Base-by-base conservation (phyloP, 305 asterid species). In the Lippia alba region DNA sequence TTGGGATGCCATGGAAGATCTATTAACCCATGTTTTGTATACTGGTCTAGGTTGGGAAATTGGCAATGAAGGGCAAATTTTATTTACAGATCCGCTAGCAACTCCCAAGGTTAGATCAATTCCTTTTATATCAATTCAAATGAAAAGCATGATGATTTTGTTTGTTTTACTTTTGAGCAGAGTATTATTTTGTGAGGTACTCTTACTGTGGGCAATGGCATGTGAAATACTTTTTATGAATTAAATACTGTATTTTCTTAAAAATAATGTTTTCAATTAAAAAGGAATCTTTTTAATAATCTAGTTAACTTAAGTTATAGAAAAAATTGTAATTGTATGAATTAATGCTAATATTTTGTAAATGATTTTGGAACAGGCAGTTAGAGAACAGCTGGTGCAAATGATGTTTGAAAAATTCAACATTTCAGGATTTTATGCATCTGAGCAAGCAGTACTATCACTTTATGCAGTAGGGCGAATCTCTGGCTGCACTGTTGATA, bases 1-100 rank as follows among this genome's bases (percentile, higher is more conserved):
- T 65, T 92, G 99, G 99, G 99, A 94, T 82, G 99, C 99, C 62
- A 83, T 90, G 86, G 99, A 94, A 80, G 99, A 94, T 81, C 84
- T 94, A 36, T 76, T 94, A 67, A 84, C 77, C 72, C 91, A 94
- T 81, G 92, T 87, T 62, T 80, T 94, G 56, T 94, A 94, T 76
- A 75, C 80, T 72, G 89, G 90, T 63, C 80, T 92, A 60, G 98
- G 96, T 45, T 92, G 96, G 96, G 98, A 92, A 76, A 88, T 88
- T 9, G 98, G 98, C 60, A 90, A 92, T 50, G 98, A 92, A 82
- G 98, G 98, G 50, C 96, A 92, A 73, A 85, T 94, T 81, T 78
- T 94, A 77, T 94, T 94, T 67, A 85, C 99, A 6, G 99, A 94
- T 59, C 99, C 99, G 49, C 92, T 94, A 68, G 81, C 91, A 64